Evolutionary conservation across 2,329 filamentous ascomycete species (phyloP).

Genomic region (Sarocladiaceae sp.): DNA sequence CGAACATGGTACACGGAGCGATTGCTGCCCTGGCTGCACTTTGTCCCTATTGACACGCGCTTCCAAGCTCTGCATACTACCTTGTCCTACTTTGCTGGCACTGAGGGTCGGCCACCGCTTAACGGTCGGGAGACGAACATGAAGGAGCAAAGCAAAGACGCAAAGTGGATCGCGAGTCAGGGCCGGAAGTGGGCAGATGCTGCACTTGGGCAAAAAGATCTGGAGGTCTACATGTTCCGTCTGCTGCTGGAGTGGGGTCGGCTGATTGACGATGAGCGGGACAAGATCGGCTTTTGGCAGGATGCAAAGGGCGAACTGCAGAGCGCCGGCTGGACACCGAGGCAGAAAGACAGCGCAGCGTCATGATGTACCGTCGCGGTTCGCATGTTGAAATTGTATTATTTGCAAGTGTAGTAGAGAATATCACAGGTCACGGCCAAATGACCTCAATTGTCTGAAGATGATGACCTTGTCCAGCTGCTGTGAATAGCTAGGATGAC

Average conservation of each 20-base stretch:
- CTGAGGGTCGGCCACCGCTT: constrained; percentile 33
- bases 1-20: constrained; percentile 74
- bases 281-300: constrained; percentile 33
- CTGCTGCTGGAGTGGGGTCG: constrained; percentile 72
- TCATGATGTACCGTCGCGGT: constrained; percentile 2
- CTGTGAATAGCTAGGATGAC: too few relatives aligned
- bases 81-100: constrained; percentile 65
- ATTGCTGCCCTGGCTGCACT: constrained; percentile 71
- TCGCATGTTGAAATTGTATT: background rate
- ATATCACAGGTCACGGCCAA: too few relatives aligned
- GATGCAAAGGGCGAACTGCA: constrained; percentile 22
- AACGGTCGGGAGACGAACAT: constrained; percentile 42
- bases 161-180: constrained; percentile 57
- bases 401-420: background rate
- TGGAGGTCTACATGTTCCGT: constrained; percentile 75
- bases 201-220: constrained; percentile 63
- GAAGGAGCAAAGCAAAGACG: constrained; percentile 43
- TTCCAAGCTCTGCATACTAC: constrained; percentile 69
- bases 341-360: constrained; percentile 1
- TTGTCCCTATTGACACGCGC: constrained; percentile 68
- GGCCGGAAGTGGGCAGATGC: constrained; percentile 59
- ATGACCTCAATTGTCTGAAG: too few relatives aligned
- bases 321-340: constrained; percentile 22
- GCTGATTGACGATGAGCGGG: constrained; percentile 55
- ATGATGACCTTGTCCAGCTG: too few relatives aligned